A percentile compares a stretch with the other conserved stretches of the same genome.
phyloP scores from a whole-genome alignment of 2,329 filamentous ascomycete species.

The Leptographium wingfieldii region DNA sequence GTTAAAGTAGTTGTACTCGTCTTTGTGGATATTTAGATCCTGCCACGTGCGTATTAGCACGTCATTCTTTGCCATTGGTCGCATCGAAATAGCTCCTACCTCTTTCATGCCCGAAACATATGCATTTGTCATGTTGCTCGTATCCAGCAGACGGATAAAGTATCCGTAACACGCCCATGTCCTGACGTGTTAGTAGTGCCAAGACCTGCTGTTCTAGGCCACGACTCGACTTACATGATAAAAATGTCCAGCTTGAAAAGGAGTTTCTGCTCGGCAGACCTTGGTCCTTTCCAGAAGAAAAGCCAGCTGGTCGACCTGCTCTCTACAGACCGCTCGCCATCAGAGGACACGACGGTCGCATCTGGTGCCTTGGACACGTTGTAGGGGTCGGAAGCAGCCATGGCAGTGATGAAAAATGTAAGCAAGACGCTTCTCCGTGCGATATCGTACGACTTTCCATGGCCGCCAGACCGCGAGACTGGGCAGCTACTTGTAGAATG shows the following conservation, averaged over 20 bases:
- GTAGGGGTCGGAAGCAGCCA: background rate
- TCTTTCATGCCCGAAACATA: constrained; percentile 3
- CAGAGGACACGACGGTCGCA: background rate
- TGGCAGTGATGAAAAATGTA: background rate
- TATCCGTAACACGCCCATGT: constrained; percentile 1
- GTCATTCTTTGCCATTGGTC: background rate
- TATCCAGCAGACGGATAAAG: background rate
- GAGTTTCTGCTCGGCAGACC: background rate
- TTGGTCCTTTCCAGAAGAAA: background rate
- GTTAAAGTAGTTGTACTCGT: background rate
- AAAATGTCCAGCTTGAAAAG: background rate
- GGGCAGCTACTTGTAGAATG: background rate
- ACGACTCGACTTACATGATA: constrained; percentile 1
- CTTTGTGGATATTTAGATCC: background rate
- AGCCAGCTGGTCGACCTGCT: background rate
- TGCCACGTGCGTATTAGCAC: background rate
- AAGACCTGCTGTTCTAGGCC: background rate
- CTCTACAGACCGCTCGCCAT: background rate
- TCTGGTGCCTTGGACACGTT: background rate
- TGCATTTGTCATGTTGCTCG: background rate
- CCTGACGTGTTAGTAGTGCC: background rate
- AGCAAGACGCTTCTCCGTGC: background rate
- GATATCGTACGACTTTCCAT: background rate
- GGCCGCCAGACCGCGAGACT: background rate
- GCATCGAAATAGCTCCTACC: background rate